Conservation (phyloP, 1,284 basidiomycete species). For the Trichosporon asahii region DNA sequence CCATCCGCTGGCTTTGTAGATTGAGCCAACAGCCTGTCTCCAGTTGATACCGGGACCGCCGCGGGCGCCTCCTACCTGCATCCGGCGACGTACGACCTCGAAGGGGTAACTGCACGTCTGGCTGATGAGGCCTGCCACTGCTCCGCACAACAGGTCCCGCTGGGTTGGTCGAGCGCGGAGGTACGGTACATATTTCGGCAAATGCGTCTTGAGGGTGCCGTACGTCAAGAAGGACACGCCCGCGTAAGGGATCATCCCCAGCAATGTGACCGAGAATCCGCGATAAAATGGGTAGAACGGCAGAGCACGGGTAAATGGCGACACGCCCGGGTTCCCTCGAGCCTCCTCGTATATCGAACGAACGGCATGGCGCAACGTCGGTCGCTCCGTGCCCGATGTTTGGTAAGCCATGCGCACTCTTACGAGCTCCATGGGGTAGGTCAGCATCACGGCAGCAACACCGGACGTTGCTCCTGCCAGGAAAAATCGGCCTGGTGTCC, state of each 20-base stretch:
- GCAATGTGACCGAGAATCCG: slow-evolving; percentile 86
- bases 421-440: slow-evolving; percentile 92
- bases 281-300: slow-evolving; percentile 67
- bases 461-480: slow-evolving; percentile 83
- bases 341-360: slow-evolving; percentile 57
- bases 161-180: slow-evolving; percentile 48
- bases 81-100: slow-evolving; percentile 85
- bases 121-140: slow-evolving; percentile 79
- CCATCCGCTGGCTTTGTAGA: slow-evolving; percentile 71
- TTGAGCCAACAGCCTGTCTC: slow-evolving; percentile 67
- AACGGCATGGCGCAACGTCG: slow-evolving; percentile 63
- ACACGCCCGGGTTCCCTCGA: slow-evolving; percentile 22
- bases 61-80: slow-evolving; percentile 87
- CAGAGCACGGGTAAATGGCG: slow-evolving; percentile 49
- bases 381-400: slow-evolving; percentile 59
- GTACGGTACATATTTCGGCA: slow-evolving; percentile 53
- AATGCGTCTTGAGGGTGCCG: slow-evolving; percentile 71
- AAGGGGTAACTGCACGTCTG: slow-evolving; percentile 96
- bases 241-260: slow-evolving; percentile 94
- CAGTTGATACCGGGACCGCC: slow-evolving; percentile 62
- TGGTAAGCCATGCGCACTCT: slow-evolving; percentile 93
- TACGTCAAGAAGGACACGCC: slow-evolving; percentile 93
- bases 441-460: slow-evolving; percentile 80
- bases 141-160: slow-evolving; percentile 71
- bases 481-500: slow-evolving; percentile 82